Conservation (phyloP, 495 filamentous ascomycete genomes). For the Geoglossum glabrum region DNA sequence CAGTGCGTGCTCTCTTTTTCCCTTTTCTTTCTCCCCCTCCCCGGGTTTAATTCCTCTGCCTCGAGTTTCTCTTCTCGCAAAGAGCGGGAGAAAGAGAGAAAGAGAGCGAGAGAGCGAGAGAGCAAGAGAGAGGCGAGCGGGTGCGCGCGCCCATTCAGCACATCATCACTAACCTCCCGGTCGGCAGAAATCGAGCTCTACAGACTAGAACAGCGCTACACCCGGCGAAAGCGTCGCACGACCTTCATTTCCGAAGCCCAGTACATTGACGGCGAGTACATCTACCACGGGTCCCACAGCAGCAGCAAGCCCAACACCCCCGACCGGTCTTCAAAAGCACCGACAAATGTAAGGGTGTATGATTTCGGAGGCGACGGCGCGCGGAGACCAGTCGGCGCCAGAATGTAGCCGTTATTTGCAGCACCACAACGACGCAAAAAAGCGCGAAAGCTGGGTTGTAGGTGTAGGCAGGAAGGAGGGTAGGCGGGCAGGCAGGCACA, state of each 20-base stretch:
- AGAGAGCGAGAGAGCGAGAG: neutral
- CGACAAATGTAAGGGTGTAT: neutral
- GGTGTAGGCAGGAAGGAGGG: no score
- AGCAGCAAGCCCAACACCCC: slow-evolving; percentile 1
- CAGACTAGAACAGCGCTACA: slow-evolving; percentile 83
- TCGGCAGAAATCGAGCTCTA: slow-evolving; percentile 57
- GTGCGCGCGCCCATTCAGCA: no score
- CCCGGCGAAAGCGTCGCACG: slow-evolving; percentile 63
- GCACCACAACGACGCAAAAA: no score
- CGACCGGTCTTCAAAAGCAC: neutral
- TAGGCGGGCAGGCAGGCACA: neutral
- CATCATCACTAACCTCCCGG: neutral
- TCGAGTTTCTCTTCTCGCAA: neutral
- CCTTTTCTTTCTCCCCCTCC: neutral
- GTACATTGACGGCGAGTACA: slow-evolving; percentile 86
- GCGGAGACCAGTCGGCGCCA: neutral
- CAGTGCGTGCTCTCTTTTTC: slow-evolving; percentile 21
- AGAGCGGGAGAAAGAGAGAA: neutral
- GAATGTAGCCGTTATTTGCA: neutral
- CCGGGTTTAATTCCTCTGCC: neutral
- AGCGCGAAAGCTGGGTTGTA: no score
- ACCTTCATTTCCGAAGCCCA: slow-evolving; percentile 69
- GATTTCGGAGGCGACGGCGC: neutral
- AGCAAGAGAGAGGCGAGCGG: no score
- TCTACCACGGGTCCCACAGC: slow-evolving; percentile 28